These are phyloP conservation scores for Mycena sanguinolenta DNA, from an alignment of 768 basidiomycete genomes.

Conservation along the genomic window DNA sequence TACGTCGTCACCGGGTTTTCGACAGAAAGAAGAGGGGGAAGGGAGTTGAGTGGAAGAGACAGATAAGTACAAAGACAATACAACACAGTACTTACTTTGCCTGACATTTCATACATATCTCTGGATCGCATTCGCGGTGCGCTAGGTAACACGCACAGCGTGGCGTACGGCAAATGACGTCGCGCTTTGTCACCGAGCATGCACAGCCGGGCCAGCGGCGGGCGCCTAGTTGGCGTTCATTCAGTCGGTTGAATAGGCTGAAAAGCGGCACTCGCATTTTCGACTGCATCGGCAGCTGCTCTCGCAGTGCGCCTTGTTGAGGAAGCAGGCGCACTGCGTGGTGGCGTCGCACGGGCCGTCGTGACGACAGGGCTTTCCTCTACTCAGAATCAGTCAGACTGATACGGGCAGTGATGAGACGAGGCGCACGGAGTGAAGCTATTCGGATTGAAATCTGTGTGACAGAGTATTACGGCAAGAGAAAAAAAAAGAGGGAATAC, in stretches of 20 bases:
- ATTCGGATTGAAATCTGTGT: slow-evolving; percentile 24
- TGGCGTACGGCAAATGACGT: slow-evolving; percentile 51
- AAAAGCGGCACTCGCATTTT: slow-evolving; percentile 56
- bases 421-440: slow-evolving; percentile 45
- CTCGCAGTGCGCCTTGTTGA: slow-evolving; percentile 66
- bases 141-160: slow-evolving; percentile 67
- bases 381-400: slow-evolving; percentile 32
- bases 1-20: neutral
- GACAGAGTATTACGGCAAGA: neutral
- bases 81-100: slow-evolving; percentile 54
- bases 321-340: slow-evolving; percentile 63
- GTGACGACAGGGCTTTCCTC: slow-evolving; percentile 68
- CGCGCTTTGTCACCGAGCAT: slow-evolving; percentile 50
- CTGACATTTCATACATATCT: slow-evolving; percentile 67
- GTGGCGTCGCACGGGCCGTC: slow-evolving; percentile 63
- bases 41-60: neutral
- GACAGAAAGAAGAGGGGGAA: neutral
- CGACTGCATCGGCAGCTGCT: slow-evolving; percentile 65
- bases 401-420: neutral
- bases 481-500: no score
- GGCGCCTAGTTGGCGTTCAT: slow-evolving; percentile 52
- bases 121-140: slow-evolving; percentile 77
- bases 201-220: slow-evolving; percentile 71
- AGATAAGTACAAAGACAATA: no score
- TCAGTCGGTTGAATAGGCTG: no score